These are phyloP conservation scores for Cudoniella acicularis DNA, from an alignment of 495 filamentous ascomycete species.

Conservation along the genomic window DNA sequence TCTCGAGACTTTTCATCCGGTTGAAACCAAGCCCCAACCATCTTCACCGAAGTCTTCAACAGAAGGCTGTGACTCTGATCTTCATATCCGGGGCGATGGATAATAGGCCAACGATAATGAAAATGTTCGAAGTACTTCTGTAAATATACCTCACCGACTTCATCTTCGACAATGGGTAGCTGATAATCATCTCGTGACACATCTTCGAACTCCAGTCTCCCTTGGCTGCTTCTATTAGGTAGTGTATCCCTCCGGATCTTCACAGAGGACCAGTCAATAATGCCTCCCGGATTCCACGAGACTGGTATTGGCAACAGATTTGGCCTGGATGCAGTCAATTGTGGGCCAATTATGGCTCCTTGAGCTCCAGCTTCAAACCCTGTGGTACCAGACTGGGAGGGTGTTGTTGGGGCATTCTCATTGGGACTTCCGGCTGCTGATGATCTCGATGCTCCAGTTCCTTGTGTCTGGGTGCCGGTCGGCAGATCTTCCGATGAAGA, in stretches of 20 bases:
- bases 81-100: constrained; percentile 17
- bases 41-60: constrained; percentile 11
- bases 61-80: not conserved
- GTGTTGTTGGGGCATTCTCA: too few relatives aligned
- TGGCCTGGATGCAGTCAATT: too few relatives aligned
- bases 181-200: too few relatives aligned
- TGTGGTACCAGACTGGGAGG: too few relatives aligned
- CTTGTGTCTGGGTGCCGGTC: not conserved
- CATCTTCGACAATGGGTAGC: too few relatives aligned
- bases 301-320: too few relatives aligned
- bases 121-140: constrained; percentile 15
- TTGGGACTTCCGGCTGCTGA: too few relatives aligned
- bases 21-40: constrained; percentile 24
- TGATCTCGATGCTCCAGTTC: too few relatives aligned
- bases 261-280: constrained; percentile 14
- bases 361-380: too few relatives aligned
- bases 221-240: too few relatives aligned
- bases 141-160: constrained; percentile 12
- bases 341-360: too few relatives aligned
- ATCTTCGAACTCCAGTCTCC: not conserved
- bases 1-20: constrained; percentile 10
- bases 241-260: not conserved
- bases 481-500: not conserved
- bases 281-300: not conserved
- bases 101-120: constrained; percentile 21